Conservation (phyloP, 768 basidiomycete species). For the Phaeotremella skinneri region DNA sequence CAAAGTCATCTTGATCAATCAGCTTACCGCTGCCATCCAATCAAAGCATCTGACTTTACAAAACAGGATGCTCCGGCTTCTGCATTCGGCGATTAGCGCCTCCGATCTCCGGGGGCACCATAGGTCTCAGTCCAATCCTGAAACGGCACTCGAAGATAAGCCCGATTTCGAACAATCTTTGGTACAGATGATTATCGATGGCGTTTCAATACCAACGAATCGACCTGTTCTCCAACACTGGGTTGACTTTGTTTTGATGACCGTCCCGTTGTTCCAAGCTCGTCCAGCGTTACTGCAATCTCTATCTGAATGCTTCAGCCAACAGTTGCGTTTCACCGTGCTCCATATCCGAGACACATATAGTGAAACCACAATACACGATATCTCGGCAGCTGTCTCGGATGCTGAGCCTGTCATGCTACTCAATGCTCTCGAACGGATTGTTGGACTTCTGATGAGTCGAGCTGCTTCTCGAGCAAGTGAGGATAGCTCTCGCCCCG, state of each 20-base stretch:
- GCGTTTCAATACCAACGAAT: constrained; percentile 67
- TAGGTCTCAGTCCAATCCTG: constrained; percentile 17
- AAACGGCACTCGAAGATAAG: constrained; percentile 8
- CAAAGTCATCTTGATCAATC: constrained; percentile 69
- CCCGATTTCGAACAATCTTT: constrained; percentile 54
- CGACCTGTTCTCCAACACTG: constrained; percentile 85
- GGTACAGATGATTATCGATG: constrained; percentile 78
- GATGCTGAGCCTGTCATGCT: constrained; percentile 65
- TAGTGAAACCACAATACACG: constrained; percentile 44
- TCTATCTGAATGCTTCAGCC: constrained; percentile 74
- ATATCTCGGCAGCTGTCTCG: constrained; percentile 10
- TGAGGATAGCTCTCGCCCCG: constrained; percentile 23
- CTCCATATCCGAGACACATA: constrained; percentile 49
- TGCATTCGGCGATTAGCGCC: constrained; percentile 71
- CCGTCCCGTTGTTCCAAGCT: constrained; percentile 75
- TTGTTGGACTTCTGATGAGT: constrained; percentile 59
- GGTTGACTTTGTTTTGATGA: constrained; percentile 93
- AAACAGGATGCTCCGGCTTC: constrained; percentile 85
- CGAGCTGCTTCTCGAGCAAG: constrained; percentile 53
- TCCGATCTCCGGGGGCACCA: constrained; percentile 23
- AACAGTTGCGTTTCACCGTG: constrained; percentile 63
- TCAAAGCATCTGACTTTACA: constrained; percentile 73
- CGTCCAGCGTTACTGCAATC: constrained; percentile 67
- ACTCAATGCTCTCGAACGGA: constrained; percentile 75
- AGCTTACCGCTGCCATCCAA: constrained; percentile 73